Conservation (phyloP, 495 filamentous ascomycete genomes). For the Aspergillus biplanus region DNA sequence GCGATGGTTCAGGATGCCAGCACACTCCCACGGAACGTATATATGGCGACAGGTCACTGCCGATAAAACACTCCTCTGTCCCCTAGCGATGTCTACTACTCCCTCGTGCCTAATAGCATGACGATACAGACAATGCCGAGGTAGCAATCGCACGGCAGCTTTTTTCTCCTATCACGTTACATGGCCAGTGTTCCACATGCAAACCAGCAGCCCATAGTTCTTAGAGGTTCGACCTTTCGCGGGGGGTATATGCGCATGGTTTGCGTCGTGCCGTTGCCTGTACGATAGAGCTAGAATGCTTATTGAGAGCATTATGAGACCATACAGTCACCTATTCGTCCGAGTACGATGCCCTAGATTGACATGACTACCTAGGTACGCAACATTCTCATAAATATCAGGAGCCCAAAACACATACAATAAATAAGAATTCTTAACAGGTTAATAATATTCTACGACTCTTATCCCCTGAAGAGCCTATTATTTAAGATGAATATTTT, state of each 20-base stretch:
- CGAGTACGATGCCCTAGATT: background rate
- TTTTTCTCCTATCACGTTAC: slow-evolving; percentile 17
- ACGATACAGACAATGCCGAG: slow-evolving; percentile 4
- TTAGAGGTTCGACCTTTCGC: slow-evolving; percentile 13
- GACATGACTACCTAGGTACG: too few species aligned
- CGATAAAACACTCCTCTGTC: background rate
- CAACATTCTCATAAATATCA: too few species aligned
- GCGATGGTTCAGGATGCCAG: background rate
- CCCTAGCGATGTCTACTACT: background rate
- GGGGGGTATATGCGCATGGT: slow-evolving; percentile 11
- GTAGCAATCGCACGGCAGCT: slow-evolving; percentile 19
- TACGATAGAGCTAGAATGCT: slow-evolving; percentile 17
- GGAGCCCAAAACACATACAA: too few species aligned
- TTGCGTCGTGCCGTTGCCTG: slow-evolving; percentile 6
- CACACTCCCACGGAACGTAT: background rate
- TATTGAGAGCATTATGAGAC: slow-evolving; percentile 14
- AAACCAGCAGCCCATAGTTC: background rate
- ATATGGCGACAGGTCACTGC: slow-evolving; percentile 4
- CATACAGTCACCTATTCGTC: background rate
- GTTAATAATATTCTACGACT: too few species aligned
- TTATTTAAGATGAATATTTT: too few species aligned
- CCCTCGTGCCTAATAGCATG: slow-evolving; percentile 3
- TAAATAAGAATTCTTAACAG: too few species aligned
- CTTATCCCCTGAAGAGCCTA: too few species aligned
- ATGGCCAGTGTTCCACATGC: slow-evolving; percentile 22